phyloP scores from a whole-genome alignment of 768 basidiomycete species.

The Tulasnella sp. region DNA sequence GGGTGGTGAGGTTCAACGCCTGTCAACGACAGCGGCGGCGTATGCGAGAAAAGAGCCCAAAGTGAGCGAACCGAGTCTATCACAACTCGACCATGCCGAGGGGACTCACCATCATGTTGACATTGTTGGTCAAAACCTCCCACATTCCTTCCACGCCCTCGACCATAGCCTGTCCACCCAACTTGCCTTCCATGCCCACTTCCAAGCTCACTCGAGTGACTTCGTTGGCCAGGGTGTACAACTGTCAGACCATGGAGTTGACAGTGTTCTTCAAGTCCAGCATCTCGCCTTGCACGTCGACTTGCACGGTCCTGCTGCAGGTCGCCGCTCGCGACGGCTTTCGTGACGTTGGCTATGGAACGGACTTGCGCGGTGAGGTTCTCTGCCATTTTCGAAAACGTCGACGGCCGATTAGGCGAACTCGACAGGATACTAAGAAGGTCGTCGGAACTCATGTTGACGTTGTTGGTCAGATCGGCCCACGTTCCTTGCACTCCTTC shows the following conservation, averaged over 20 bases:
- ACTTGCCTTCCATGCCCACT: constrained; percentile 38
- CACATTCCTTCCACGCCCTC: constrained; percentile 41
- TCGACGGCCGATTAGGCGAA: constrained; percentile 7
- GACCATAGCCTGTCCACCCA: constrained; percentile 26
- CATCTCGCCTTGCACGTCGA: constrained; percentile 40
- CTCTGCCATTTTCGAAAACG: constrained; percentile 48
- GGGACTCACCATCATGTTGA: constrained; percentile 22
- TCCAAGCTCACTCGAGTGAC: constrained; percentile 35
- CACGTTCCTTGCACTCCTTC: constrained; percentile 41
- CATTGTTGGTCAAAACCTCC: constrained; percentile 28
- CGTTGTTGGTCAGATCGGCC: constrained; percentile 37
- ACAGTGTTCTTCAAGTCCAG: constrained; percentile 37
- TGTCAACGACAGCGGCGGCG: not conserved
- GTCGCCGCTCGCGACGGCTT: constrained; percentile 89
- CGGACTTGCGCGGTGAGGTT: constrained; percentile 89
- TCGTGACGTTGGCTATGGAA: constrained; percentile 87
- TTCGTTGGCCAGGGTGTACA: constrained; percentile 22
- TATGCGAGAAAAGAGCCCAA: too few relatives aligned
- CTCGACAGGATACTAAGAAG: not conserved
- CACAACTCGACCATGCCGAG: not conserved
- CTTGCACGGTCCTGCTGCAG: constrained; percentile 65
- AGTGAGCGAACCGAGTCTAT: not conserved
- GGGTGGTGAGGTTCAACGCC: constrained; percentile 26
- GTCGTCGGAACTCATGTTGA: constrained; percentile 30
- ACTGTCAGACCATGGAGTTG: constrained; percentile 28